Base-by-base conservation (phyloP, 768 basidiomycete genomes). In the Trametes villosa region DNA sequence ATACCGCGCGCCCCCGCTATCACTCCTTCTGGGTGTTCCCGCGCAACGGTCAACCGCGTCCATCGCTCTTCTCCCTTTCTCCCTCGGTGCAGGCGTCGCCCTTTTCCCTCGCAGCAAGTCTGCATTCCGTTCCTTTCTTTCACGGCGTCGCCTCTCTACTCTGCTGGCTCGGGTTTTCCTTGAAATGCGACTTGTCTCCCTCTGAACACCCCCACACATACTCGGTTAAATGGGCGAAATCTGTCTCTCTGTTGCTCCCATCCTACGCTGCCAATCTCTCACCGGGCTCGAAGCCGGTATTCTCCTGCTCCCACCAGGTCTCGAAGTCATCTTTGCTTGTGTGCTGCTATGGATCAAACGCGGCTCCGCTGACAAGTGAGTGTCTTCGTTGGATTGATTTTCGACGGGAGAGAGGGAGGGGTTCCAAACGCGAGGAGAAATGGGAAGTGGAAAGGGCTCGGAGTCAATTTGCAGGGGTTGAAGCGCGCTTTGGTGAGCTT, bases 231-330 rank as follows among this genome's bases (percentile, higher is more conserved):
- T 81, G 81, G 78, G 73, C 75, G 79, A 81, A 59, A 75, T 85
- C 68, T 93, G 91, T 74, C 77, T 92, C 62, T 92, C 91, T 30
- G 76, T 83, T 36, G 83, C 86, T 59, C 74, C 87, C 40, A 88
- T 85, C 63, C 83, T 93, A 63, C 91, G 91, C 60, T 93, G 91
- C 70, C 72, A 81, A 62, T 77, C 80, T 44, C 78, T 88, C 58
- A 75, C 78, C 52, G 67, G 59, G 48, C 65, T 75, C 26, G 74
- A 91, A 73, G 79, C 76, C 54, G 71, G 75, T 34, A 66, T 81
- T 40, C 73, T 91, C 55, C 72, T 90, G 63, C 79, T 91, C 60
- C 89, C 89, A 30, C 79, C 86, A 18, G 82, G 74, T 40, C 69
- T 91, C 52, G 89, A 91, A 72, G 71, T 84, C 61, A 67, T 91